Percentiles rank a stretch among this genome's conserved stretches.
Evolutionary conservation across 768 basidiomycete genomes (phyloP).

Genomic region (Crassisporium funariophilum): DNA sequence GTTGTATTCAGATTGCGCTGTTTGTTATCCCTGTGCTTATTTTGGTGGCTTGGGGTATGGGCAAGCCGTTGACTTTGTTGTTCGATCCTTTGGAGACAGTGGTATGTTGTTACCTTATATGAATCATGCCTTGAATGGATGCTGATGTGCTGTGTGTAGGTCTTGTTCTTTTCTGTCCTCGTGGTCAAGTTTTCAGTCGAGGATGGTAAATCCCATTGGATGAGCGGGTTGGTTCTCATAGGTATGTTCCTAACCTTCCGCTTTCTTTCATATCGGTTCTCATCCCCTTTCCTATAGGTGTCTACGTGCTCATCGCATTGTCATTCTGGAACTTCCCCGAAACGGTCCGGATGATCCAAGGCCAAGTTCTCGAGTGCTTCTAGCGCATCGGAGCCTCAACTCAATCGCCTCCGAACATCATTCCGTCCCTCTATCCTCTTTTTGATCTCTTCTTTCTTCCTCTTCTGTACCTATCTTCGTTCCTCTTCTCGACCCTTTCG

Average conservation of each 20-base stretch:
- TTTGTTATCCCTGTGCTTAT: conserved; percentile 44
- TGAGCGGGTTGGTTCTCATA: conserved; percentile 42
- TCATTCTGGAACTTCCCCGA: conserved; percentile 45
- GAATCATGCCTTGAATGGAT: no score
- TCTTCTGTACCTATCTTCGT: no score
- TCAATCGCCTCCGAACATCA: no score
- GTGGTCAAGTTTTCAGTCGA: conserved; percentile 48
- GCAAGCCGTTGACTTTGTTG: conserved; percentile 39
- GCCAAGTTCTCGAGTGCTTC: conserved; percentile 31
- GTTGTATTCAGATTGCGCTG: conserved; percentile 44
- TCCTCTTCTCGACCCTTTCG: no score
- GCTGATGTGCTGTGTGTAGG: conserved; percentile 13
- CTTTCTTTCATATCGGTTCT: not conserved
- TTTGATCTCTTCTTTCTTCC: no score
- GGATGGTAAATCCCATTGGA: conserved; percentile 51
- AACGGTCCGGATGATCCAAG: conserved; percentile 34
- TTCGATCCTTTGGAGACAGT: conserved; percentile 43
- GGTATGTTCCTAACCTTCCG: conserved; percentile 24
- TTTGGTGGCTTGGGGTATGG: conserved; percentile 42
- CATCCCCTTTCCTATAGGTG: conserved; percentile 22
- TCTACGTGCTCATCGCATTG: conserved; percentile 38
- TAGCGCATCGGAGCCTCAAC: no score
- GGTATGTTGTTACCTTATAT: conserved; percentile 23
- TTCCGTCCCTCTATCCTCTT: no score
- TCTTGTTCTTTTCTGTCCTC: conserved; percentile 41